Percentiles rank a stretch among this genome's conserved stretches.
Conservation (phyloP, 805 yeast genomes). For the Barnettozyma californica region DNA sequence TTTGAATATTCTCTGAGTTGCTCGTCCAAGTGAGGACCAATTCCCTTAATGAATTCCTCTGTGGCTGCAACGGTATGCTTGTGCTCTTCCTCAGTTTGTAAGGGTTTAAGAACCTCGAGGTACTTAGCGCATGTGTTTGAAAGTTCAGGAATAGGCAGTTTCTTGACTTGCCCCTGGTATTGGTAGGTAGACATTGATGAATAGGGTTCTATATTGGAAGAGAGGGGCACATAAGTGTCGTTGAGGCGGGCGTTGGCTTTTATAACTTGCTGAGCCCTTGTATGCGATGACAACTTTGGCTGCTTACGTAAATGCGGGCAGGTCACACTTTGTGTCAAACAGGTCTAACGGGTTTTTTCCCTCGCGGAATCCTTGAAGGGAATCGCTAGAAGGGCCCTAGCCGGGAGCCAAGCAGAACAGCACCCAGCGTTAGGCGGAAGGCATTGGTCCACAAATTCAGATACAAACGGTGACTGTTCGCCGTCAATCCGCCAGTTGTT, state of each 20-base stretch:
- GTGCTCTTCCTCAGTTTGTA: constrained; percentile 76
- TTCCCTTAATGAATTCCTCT: constrained; percentile 45
- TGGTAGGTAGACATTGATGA: constrained; percentile 41
- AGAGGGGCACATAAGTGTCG: not conserved
- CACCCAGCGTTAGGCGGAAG: not conserved
- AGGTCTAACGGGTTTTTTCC: not conserved
- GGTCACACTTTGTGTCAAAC: constrained; percentile 3
- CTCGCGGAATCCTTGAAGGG: not conserved
- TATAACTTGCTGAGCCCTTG: not conserved
- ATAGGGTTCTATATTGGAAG: not conserved
- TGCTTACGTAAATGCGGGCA: not conserved
- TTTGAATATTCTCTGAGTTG: constrained; percentile 58
- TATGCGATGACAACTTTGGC: not conserved
- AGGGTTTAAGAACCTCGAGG: constrained; percentile 63
- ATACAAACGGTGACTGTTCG: not conserved
- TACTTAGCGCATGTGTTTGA: constrained; percentile 62
- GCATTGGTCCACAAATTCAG: not conserved
- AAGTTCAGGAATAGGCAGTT: constrained; percentile 78
- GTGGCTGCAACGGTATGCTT: constrained; percentile 55
- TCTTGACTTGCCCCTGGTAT: constrained; percentile 51
- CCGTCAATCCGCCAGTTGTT: not conserved
- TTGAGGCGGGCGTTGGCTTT: not conserved
- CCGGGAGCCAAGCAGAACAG: not conserved
- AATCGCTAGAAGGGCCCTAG: not conserved
- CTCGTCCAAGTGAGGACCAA: constrained; percentile 55